Base-by-base conservation (phyloP, 2,329 filamentous ascomycete species). In the Onygena corvina region DNA sequence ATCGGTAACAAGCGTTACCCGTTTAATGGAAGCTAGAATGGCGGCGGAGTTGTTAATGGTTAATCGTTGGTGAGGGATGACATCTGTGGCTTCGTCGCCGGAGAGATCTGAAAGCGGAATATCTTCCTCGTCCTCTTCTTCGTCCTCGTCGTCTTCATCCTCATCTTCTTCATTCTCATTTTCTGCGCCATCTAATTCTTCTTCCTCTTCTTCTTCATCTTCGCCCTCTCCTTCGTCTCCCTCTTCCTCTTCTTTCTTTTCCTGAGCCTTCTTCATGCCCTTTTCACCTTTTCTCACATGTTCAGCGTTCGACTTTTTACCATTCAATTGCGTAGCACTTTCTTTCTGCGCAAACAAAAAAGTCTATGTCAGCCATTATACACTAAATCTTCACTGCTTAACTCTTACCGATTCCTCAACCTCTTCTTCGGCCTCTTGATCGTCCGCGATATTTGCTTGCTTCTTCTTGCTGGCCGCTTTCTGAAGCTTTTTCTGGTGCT, bases 11-110 rank as follows among this genome's bases (percentile, higher is more conserved):
- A 67, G 67, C 46, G 66, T 67, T 56, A 72, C 67, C 54, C 89
- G 86, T 61, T 84, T 84, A 54, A 93, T 76, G 9, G 87, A 81
- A 57, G 85, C 75, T 56, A 80, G 78, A 47, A 98, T 84, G 29
- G 90, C 92, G 56, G 85, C 75, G 48, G 85, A 89, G 73, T 98
- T 98, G 77, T 98, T 95, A 72, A 96, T 96, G 48, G 89, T 95
- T 57, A 95, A 81, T 59, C 88, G 85, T 64, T 92, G 87, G 70
- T 94, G 85, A 12, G 88, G 86, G 53, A 94, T 80, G 34, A 94
- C 77, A 62, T 94, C 89, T 67, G 86, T 86, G 59, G 80, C 83
- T 60, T 93, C 88, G 55, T 86, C 84, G 16, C 85, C 86, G 48
- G 84, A 75, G 35, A 83, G 81, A 59, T 95, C 89, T 27, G 87